Percentiles rank a stretch among this genome's conserved stretches.
These are phyloP conservation scores for Triticum urartu DNA, from an alignment of 176 grass and related monocot species.

Conservation along the genomic window DNA sequence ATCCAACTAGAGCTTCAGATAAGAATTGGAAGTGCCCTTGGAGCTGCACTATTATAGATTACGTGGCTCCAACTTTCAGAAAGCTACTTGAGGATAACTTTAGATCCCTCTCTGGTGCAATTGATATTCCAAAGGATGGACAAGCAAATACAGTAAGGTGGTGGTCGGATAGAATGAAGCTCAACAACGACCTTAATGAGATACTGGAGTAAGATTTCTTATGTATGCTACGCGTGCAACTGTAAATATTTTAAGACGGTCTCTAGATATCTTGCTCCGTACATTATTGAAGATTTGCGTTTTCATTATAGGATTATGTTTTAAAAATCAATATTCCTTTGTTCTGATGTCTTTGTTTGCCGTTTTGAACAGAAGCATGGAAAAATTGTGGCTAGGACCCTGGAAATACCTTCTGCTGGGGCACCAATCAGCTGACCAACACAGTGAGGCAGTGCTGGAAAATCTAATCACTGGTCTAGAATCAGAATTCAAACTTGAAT, in stretches of 20 bases:
- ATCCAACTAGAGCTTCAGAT: conserved; percentile 8
- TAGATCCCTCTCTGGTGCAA: conserved; percentile 48
- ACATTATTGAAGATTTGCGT: not conserved
- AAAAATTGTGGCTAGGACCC: conserved; percentile 85
- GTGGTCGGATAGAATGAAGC: conserved; percentile 70
- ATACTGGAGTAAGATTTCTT: conserved; percentile 62
- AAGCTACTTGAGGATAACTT: conserved; percentile 68
- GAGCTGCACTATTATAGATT: conserved; percentile 58
- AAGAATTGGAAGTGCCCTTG: conserved; percentile 83
- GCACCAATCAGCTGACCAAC: conserved; percentile 32
- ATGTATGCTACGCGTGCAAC: not conserved
- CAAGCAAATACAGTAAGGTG: conserved; percentile 43
- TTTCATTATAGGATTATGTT: conserved; percentile 9
- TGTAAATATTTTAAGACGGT: conserved; percentile 2
- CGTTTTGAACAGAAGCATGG: conserved; percentile 57
- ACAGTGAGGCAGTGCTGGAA: conserved; percentile 34
- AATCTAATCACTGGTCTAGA: conserved; percentile 49
- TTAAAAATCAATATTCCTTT: conserved; percentile 17
- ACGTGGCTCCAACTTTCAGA: conserved; percentile 71
- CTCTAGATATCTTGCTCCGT: not conserved
- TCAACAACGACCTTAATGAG: conserved; percentile 58
- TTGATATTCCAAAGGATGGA: conserved; percentile 28
- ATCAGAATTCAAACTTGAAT: conserved; percentile 32
- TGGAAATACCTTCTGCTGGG: conserved; percentile 91
- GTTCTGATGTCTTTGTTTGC: conserved; percentile 27